Base-by-base conservation (phyloP, 805 yeast species). In the Cyberlindnera americana region DNA sequence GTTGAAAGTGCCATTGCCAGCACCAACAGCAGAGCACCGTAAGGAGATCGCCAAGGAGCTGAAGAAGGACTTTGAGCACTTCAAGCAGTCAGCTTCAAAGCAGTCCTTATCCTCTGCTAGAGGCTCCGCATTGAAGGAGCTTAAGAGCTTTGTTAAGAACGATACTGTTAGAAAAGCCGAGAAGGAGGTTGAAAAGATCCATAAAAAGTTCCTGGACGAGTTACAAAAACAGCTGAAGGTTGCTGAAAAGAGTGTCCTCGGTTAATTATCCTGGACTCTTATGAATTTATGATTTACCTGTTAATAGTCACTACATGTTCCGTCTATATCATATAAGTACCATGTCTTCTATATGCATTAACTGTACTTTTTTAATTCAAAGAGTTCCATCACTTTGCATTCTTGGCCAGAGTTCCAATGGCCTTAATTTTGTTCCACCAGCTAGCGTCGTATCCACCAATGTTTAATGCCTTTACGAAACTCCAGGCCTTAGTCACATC, bases 401-500 rank as follows among this genome's bases (percentile, higher is more conserved):
- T 72, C 46, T 64, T 72, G n/a, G 83, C 79, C 48, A 78, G 52
- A 0, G 75, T 66, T 38, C 75, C 67, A 28, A 79, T 48, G 4
- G 81, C 75, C 49, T 75, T 77, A 28, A 77, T 51, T 52, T 75
- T 77, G 46, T 78, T 78, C 93, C 95, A 85, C 29, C 72, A 47
- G 37, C 91, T 77, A 37, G 64, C 73, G 49, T 84, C 86, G 54
- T 93, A 93, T 19, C 96, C 95, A 18, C 90, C 91, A 29, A 75
- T 73, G 56, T 89, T 90, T 61, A 93, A 73, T 25, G 86, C 80
- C 43, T 74, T 74, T 5, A 93, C 93, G 65, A 93, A 85, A 15
- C 70, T 72, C 97, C 98, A 91, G 1, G 98, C 96, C 50, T 73
- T 82, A 50, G 77, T 73, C 47, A 81, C 85, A 50, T 83, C 81